Conservation (phyloP, 306 rosid genomes). For the Cicer chorassanicum region DNA sequence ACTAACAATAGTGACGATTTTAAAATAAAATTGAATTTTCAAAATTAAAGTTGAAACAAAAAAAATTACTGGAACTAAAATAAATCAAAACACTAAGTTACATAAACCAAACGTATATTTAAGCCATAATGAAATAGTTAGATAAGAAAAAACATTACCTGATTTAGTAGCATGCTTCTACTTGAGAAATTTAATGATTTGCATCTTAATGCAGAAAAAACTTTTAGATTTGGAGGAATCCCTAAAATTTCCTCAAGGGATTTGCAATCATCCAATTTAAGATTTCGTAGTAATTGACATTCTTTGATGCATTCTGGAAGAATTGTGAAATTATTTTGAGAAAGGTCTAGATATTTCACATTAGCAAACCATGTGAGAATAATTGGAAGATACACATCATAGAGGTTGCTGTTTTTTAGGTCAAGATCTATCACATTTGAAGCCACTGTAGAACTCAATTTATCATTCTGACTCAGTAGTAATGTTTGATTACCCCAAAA, state of each 20-base stretch:
- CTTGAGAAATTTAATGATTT: slow-evolving; percentile 2
- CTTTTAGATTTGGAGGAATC: background rate
- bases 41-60: no score
- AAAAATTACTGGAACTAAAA: no score
- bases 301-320: slow-evolving; percentile 5
- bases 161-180: background rate
- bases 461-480: background rate
- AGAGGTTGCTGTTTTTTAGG: fast-evolving
- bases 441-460: background rate
- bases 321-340: background rate
- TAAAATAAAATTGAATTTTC: no score
- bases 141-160: background rate
- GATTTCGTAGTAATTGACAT: background rate
- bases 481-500: no score
- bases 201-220: background rate
- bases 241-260: slow-evolving; percentile 22
- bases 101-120: no score
- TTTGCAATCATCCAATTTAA: background rate
- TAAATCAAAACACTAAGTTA: no score
- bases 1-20: no score
- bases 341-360: background rate
- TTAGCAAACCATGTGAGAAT: background rate
- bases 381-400: background rate
- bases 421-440: background rate
- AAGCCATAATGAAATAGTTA: background rate